Base-by-base conservation (phyloP, 2,329 filamentous ascomycete species). In the Diplodia corticola region DNA sequence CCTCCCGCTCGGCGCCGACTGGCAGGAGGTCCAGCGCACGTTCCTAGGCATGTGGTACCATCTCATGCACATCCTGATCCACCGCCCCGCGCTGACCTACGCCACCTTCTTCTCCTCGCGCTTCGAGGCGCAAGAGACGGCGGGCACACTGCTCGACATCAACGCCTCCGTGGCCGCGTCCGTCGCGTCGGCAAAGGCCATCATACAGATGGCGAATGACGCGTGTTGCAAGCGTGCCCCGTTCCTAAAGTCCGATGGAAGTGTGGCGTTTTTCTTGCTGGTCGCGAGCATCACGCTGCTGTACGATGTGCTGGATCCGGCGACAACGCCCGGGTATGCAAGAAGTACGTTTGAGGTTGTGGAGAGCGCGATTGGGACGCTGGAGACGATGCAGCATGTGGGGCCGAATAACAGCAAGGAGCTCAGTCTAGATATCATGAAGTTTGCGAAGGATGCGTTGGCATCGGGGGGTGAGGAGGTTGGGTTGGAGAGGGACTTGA, bases 381-480 rank as follows among this genome's bases (percentile, higher is more conserved):
- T 61, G 28, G 40, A 20, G 9, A 22, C 17, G 5, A 61, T 61
- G 57, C 40, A 48, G 40, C 57, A 61, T 17, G 33, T 61, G 7
- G 57, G 57, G 4, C 57, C 57, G 10, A 48, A 30, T 4, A 61
- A 30, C 26, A 35, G 57, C 57, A 61, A 61, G 22, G 57, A 30
- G 10, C 28, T 61, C 1, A 61, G 57, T 13, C 28, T 61, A 5
- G 57, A 61, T n/a, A 49, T 61, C 22, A 61, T 61, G 57, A 48
- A 61, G n/a, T 30, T 61, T 6, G 57, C 57, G 24, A 61, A 61
- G 13, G 57, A 49, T 22, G 57, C 40, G 2, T n/a, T 61, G 9
- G n/a, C 28, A 17, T 61, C 40, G 4, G 26, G 57, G 2, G 44
- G 40, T 17, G 57, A 61, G 17, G 57, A 61, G 3, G 15, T 61